phyloP scores from a whole-genome alignment of 306 rosid species.

The Parietaria judaica region DNA sequence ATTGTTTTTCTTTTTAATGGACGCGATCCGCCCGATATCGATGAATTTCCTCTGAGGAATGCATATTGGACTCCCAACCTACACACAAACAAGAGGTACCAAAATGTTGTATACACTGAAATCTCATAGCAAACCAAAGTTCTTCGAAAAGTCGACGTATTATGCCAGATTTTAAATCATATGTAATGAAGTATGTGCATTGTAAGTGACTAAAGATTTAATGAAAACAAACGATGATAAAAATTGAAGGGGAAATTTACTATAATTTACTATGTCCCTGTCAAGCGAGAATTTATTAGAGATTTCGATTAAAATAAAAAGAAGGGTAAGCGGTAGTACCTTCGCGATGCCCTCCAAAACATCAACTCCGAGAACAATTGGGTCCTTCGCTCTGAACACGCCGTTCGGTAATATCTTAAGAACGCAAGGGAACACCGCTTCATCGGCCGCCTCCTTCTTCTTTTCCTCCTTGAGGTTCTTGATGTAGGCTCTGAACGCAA shows the following conservation, averaged over 20 bases:
- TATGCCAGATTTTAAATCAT: no score
- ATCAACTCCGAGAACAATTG: conserved; percentile 90
- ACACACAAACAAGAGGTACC: conserved; percentile 17
- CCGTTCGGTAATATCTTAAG: conserved; percentile 69
- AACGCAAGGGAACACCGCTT: conserved; percentile 88
- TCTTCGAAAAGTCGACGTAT: no score
- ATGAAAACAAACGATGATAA: no score
- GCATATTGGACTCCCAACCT: conserved; percentile 95
- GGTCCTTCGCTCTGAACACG: conserved; percentile 88
- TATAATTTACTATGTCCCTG: no score
- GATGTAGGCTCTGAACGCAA: conserved; percentile 81
- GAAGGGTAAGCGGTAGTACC: conserved; percentile 29
- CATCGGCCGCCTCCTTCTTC: conserved; percentile 82
- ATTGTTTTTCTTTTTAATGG: conserved; percentile 74
- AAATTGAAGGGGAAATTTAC: no score
- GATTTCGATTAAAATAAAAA: no score
- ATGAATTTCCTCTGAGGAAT: conserved; percentile 49
- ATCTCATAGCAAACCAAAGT: no score
- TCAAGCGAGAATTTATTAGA: no score
- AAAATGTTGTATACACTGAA: no score
- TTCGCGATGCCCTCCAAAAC: conserved; percentile 71
- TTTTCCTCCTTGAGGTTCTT: conserved; percentile 81
- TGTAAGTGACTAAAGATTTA: no score
- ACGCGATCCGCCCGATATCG: conserved; percentile 74
- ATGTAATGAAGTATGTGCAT: no score